Percentiles rank a stretch among this genome's conserved stretches.
These are phyloP conservation scores for Aspergillus hortae DNA, from an alignment of 2,329 filamentous ascomycete species.

Conservation along the genomic window DNA sequence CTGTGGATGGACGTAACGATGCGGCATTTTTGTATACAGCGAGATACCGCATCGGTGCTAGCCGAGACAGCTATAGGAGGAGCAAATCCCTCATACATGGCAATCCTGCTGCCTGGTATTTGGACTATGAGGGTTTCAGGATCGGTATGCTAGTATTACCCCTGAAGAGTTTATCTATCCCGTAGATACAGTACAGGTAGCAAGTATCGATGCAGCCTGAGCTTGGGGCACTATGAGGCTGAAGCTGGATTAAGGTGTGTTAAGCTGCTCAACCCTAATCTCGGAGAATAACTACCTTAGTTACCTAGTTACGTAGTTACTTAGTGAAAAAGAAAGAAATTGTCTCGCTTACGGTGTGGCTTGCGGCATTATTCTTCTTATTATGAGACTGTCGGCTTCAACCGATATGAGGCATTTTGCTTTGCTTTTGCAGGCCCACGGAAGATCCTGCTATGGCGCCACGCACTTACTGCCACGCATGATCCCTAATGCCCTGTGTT, in stretches of 20 bases:
- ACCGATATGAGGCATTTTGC: not conserved
- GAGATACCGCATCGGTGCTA: slow-evolving; percentile 19
- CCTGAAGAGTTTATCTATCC: not conserved
- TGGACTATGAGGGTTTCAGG: too few relatives aligned
- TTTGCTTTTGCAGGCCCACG: too few relatives aligned
- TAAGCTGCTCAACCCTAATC: too few relatives aligned
- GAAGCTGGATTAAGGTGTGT: not conserved
- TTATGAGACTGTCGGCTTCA: too few relatives aligned
- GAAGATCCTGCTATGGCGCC: too few relatives aligned
- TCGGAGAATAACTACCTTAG: too few relatives aligned
- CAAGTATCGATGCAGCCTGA: not conserved
- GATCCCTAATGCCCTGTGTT: too few relatives aligned
- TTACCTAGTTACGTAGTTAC: too few relatives aligned
- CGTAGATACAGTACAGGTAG: not conserved
- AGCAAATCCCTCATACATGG: slow-evolving; percentile 21
- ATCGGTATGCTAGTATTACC: too few relatives aligned
- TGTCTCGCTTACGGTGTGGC: slow-evolving; percentile 4
- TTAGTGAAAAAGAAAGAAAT: too few relatives aligned
- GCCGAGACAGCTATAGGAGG: slow-evolving; percentile 9
- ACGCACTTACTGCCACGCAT: too few relatives aligned
- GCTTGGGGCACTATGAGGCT: not conserved
- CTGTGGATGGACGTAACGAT: not conserved
- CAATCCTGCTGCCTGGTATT: not conserved
- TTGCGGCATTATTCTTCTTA: too few relatives aligned
- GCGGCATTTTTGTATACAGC: not conserved